phyloP scores from a whole-genome alignment of 2,329 filamentous ascomycete genomes.

The Oidium heveae region DNA sequence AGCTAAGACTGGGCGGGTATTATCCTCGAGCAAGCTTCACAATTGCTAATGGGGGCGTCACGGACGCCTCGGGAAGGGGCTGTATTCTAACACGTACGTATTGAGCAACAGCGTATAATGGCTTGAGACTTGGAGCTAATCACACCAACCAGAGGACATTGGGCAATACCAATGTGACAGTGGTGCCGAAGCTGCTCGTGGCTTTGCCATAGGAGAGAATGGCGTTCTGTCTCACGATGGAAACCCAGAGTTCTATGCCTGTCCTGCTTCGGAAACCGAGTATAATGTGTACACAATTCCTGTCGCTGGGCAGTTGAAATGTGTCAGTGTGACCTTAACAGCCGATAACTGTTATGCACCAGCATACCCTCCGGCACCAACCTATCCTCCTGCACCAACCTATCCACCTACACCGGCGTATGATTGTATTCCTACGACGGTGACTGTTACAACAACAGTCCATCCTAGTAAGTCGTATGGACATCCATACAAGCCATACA shows the following conservation, averaged over 20 bases:
- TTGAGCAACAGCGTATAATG: not conserved
- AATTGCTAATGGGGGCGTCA: conserved; percentile 26
- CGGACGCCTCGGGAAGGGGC: conserved; percentile 29
- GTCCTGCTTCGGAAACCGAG: conserved; percentile 27
- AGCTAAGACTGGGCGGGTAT: no score
- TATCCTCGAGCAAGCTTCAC: no score
- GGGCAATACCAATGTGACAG: conserved; percentile 20
- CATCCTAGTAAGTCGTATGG: no score
- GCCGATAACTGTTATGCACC: conserved; percentile 16
- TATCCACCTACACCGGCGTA: not conserved
- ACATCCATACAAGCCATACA: no score
- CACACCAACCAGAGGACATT: conserved; percentile 2
- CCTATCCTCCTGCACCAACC: not conserved
- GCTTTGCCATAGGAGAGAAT: conserved; percentile 28
- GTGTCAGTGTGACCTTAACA: conserved; percentile 22
- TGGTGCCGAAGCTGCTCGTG: conserved; percentile 23
- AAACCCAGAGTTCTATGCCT: conserved; percentile 30
- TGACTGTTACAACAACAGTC: not conserved
- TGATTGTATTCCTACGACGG: not conserved
- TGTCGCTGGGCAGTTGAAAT: conserved; percentile 20
- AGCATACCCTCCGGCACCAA: not conserved
- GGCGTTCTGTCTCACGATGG: conserved; percentile 25
- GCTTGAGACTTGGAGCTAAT: not conserved
- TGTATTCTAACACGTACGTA: conserved; percentile 41
- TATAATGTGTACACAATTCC: conserved; percentile 26